A percentile compares a stretch with the other conserved stretches of the same genome.
Conservation (phyloP, 1,284 basidiomycete genomes). For the Ganoderma resinaceum region DNA sequence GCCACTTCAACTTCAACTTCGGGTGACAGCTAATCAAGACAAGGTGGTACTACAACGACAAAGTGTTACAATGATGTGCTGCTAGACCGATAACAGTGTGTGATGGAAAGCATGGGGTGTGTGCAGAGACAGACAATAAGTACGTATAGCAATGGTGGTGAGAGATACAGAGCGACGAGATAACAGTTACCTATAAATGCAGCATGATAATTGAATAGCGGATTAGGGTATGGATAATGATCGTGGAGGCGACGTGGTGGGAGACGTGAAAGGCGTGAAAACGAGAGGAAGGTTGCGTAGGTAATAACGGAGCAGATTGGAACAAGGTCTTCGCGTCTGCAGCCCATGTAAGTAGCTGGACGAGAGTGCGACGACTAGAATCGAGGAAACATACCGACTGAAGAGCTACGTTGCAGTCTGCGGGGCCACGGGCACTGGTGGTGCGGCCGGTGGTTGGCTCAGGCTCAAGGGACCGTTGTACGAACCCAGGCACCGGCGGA, state of each 20-base stretch:
- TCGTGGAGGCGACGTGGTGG: not conserved
- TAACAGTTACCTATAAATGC: not conserved
- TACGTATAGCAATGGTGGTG: not conserved
- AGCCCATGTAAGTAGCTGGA: not conserved
- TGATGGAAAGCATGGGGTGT: not conserved
- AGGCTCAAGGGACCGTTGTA: constrained; percentile 5
- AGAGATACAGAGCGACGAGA: not conserved
- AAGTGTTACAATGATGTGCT: not conserved
- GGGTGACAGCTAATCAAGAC: not conserved
- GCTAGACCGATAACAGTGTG: not conserved
- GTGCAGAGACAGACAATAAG: not conserved
- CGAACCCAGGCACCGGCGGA: not conserved
- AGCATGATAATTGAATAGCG: not conserved
- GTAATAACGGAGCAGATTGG: not conserved
- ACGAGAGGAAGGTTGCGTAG: not conserved
- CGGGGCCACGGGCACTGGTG: not conserved
- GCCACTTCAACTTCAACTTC: not conserved
- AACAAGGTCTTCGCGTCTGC: not conserved
- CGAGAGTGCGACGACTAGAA: not conserved
- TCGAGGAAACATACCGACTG: not conserved
- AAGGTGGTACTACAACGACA: not conserved
- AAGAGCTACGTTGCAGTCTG: not conserved
- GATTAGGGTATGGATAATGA: not conserved
- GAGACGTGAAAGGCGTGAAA: not conserved
- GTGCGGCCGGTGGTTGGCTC: not conserved